Evolutionary conservation across 2,329 filamentous ascomycete genomes (phyloP).

Genomic region (Colletotrichum euphorbiae): DNA sequence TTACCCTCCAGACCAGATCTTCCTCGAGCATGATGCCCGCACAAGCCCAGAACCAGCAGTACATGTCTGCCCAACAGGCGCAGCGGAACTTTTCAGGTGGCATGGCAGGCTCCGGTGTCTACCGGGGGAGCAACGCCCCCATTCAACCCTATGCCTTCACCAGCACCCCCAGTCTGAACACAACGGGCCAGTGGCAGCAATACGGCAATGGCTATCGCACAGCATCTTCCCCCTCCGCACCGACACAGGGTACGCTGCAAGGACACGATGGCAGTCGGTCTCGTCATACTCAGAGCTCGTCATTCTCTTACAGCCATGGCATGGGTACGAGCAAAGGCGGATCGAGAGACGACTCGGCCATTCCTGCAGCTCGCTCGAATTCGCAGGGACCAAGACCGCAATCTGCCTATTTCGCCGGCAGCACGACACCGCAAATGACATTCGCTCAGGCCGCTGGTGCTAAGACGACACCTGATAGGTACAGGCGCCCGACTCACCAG

Average conservation of each 20-base stretch:
- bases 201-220: slow-evolving; percentile 60
- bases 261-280: slow-evolving; percentile 43
- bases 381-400: slow-evolving; percentile 56
- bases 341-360: slow-evolving; percentile 64
- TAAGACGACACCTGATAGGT: slow-evolving; percentile 84
- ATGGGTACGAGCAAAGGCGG: slow-evolving; percentile 53
- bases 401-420: slow-evolving; percentile 53
- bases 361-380: slow-evolving; percentile 57
- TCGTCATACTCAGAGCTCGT: slow-evolving; percentile 51
- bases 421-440: slow-evolving; percentile 58
- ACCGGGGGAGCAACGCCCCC: slow-evolving; percentile 67
- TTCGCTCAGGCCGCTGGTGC: slow-evolving; percentile 68
- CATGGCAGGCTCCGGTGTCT: slow-evolving; percentile 62
- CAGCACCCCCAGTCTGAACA: slow-evolving; percentile 73
- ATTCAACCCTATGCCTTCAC: slow-evolving; percentile 84
- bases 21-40: slow-evolving; percentile 70
- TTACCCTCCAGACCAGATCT: slow-evolving; percentile 80
- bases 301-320: slow-evolving; percentile 53
- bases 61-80: slow-evolving; percentile 56
- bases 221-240: slow-evolving; percentile 57
- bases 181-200: slow-evolving; percentile 64
- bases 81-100: slow-evolving; percentile 63
- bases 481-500: slow-evolving; percentile 73
- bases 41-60: slow-evolving; percentile 65
- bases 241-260: slow-evolving; percentile 54